These are phyloP conservation scores for Sedum album DNA, from an alignment of 164 flowering plant species.

Conservation along the genomic window DNA sequence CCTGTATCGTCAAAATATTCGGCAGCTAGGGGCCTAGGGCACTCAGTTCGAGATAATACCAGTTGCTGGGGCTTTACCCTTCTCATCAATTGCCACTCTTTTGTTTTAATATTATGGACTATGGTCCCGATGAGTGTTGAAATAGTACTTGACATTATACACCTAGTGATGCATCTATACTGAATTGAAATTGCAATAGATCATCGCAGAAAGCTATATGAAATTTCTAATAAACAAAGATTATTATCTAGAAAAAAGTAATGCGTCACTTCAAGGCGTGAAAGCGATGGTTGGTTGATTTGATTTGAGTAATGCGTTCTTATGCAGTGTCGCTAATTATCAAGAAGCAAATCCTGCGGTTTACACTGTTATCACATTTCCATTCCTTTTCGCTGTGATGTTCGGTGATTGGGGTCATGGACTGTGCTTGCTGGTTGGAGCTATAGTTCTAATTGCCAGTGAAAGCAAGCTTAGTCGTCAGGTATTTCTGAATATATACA, in stretches of 20 bases:
- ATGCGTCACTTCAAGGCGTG: not conserved
- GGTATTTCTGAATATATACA: slow-evolving; percentile 30
- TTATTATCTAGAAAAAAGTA: too few species aligned
- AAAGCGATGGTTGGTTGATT: not conserved
- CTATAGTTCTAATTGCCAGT: slow-evolving; percentile 47
- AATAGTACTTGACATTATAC: not conserved
- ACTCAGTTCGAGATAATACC: too few species aligned
- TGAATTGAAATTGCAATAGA: not conserved
- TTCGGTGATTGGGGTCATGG: slow-evolving; percentile 99
- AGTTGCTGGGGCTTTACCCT: too few species aligned
- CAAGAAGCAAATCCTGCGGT: slow-evolving; percentile 95
- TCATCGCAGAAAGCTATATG: not conserved
- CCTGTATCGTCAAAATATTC: not conserved
- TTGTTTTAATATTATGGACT: not conserved
- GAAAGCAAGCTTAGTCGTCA: slow-evolving; percentile 73
- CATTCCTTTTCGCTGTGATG: slow-evolving; percentile 96
- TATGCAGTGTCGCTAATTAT: slow-evolving; percentile 83
- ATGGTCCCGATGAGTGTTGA: not conserved
- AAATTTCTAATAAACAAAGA: not conserved
- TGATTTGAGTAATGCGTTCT: not conserved
- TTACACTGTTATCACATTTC: slow-evolving; percentile 78
- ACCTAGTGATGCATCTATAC: not conserved
- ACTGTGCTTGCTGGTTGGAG: slow-evolving; percentile 73
- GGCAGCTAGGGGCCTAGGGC: too few species aligned
- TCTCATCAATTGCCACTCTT: not conserved